Evolutionary conservation across 2,329 filamentous ascomycete species (phyloP), one percentile per base, ranked within the genome.

Genomic region (Pyrenochaeta sp.): DNA sequence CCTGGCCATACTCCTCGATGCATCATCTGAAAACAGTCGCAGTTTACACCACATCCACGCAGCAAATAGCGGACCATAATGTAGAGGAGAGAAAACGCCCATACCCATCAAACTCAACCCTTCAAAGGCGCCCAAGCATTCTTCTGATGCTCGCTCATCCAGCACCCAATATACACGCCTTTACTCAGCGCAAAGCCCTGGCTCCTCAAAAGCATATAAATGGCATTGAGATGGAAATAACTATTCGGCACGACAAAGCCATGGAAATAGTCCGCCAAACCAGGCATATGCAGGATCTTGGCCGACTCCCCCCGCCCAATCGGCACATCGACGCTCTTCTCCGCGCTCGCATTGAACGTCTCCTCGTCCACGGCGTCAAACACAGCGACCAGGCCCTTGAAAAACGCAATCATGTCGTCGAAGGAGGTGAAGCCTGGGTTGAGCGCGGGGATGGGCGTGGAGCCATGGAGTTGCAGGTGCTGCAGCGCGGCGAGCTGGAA

Each of bases 161-260:
- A 61, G 3, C 35, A 3, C 1, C 40, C 47, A 14, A 61, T 23
- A 24, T 60, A 61, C 2, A 29, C 14, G 3, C 22, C 6, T 40
- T 61, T 61, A 4, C 58, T 56, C 9, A 61, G 35, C 14, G 29
- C 39, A 35, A 60, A 60, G 1, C 58, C 58, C 10, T 44, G 52
- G 13, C 34, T 51, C 26, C 58, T 53, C 19, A 61, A 15, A 13
- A 58, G 24, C 58, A 58, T 60, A 32, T 61, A 61, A 44, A 61
- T 56, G 10, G 54, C 40, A 31, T 60, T 61, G 20, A 60, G 45
- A 32, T 61, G 56, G 40, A 61, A 61, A 27, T 55, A 61, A 27
- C 48, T 34, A 45, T 61, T 61, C 10, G 58, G 58, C 4, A 61
- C 23, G 5, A 40, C 47, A 21, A 60, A 61, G 20, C 37, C 22